A percentile compares a stretch with the other conserved stretches of the same genome.
phyloP scores from a whole-genome alignment of 257 asterid genomes.

The Solanum piurae region DNA sequence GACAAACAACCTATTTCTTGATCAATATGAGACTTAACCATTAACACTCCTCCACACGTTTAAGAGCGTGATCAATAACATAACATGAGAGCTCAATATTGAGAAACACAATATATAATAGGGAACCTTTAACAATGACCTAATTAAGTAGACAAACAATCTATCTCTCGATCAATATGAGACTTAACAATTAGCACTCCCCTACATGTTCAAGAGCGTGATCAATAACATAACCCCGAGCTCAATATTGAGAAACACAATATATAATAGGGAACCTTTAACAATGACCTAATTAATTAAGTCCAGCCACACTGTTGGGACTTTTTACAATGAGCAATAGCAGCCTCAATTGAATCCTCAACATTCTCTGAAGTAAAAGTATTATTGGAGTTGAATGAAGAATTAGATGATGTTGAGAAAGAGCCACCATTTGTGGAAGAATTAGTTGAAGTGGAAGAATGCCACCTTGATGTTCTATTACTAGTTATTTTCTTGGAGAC shows the following conservation, averaged over 20 bases:
- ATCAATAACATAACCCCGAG: too few relatives aligned
- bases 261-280: too few relatives aligned
- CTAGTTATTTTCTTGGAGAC: background rate
- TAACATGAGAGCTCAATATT: background rate
- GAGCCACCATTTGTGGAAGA: background rate
- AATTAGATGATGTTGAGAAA: slow-evolving; percentile 15
- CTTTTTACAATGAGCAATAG: slow-evolving; percentile 61
- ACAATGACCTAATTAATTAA: too few relatives aligned
- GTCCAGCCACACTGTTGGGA: slow-evolving; percentile 1
- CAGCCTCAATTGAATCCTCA: slow-evolving; percentile 48
- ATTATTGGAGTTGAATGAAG: slow-evolving; percentile 18
- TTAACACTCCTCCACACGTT: background rate
- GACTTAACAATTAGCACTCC: too few relatives aligned
- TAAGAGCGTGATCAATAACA: background rate
- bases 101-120: background rate
- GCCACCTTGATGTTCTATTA: background rate
- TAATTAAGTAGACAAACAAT: too few relatives aligned
- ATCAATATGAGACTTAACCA: background rate
- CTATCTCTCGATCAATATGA: too few relatives aligned
- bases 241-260: too few relatives aligned
- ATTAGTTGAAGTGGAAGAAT: slow-evolving; percentile 6
- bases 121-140: too few relatives aligned
- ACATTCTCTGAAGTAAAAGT: slow-evolving; percentile 1
- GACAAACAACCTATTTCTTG: background rate
- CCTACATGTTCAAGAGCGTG: too few relatives aligned